phyloP scores from a whole-genome alignment of 1,139 yeast genomes.

The Waltiozyma sp. region DNA sequence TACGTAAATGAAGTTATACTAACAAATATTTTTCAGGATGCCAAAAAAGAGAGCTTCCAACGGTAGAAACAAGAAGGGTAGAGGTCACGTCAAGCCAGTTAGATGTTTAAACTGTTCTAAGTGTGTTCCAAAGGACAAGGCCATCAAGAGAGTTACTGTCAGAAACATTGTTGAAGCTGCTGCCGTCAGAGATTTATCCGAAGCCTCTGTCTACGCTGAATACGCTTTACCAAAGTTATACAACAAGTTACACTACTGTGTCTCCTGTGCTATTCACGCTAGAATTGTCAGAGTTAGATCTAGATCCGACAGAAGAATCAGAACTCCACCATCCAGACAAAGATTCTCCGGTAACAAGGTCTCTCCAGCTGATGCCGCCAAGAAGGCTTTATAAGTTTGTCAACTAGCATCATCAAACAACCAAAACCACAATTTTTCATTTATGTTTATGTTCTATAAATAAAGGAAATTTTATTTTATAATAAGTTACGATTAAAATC shows the following conservation, averaged over 20 bases:
- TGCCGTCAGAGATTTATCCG: slow-evolving; percentile 99
- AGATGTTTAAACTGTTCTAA: slow-evolving; percentile 99
- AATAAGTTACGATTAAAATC: not conserved
- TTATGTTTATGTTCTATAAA: slow-evolving; percentile 1
- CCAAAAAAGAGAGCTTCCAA: slow-evolving; percentile 99
- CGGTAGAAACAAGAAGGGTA: slow-evolving; percentile 99
- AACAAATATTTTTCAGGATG: slow-evolving; percentile 37
- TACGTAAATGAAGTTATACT: slow-evolving; percentile 3
- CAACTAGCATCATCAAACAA: not conserved
- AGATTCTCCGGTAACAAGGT: slow-evolving; percentile 98
- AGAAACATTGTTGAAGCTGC: slow-evolving; percentile 99
- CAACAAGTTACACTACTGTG: slow-evolving; percentile 99
- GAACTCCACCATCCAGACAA: slow-evolving; percentile 99
- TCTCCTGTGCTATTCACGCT: slow-evolving; percentile 99
- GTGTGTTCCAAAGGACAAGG: slow-evolving; percentile 99
- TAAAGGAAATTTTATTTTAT: not conserved
- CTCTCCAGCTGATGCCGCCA: slow-evolving; percentile 96
- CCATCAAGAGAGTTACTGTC: slow-evolving; percentile 99
- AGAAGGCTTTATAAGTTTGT: slow-evolving; percentile 53
- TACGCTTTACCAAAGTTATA: slow-evolving; percentile 99
- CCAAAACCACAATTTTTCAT: not conserved
- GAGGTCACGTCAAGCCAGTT: slow-evolving; percentile 99
- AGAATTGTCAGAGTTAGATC: slow-evolving; percentile 99
- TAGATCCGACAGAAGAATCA: slow-evolving; percentile 95
- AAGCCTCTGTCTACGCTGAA: slow-evolving; percentile 98